A percentile compares a stretch with the other conserved stretches of the same genome.
These are phyloP conservation scores for Russula earlei DNA, from an alignment of 768 basidiomycete genomes.

Conservation along the genomic window DNA sequence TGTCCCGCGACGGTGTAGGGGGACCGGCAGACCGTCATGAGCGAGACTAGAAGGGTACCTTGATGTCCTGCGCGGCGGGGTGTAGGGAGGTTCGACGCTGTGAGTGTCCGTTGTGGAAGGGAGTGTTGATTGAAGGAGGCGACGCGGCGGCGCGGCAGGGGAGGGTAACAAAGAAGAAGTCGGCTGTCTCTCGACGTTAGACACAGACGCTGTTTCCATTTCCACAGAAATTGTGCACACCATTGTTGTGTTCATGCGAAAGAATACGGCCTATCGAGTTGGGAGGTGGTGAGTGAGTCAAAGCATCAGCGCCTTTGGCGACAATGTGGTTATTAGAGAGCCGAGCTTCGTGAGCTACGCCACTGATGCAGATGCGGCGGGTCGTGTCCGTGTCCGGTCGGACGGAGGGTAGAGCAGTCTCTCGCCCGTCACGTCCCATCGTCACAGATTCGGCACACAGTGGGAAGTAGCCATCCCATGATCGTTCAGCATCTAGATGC, in stretches of 20 bases:
- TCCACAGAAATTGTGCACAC: not conserved
- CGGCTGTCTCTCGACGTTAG: not conserved
- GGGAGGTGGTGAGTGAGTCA: not conserved
- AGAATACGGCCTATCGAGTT: conserved; percentile 3
- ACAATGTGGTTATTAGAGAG: not conserved
- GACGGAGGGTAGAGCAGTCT: not conserved
- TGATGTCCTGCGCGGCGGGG: conserved; percentile 17
- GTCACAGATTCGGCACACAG: too few relatives aligned
- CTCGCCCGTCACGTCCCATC: not conserved
- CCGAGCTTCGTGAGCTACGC: not conserved
- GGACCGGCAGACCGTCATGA: conserved; percentile 40
- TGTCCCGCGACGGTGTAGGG: conserved; percentile 67
- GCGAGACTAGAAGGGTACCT: conserved; percentile 51
- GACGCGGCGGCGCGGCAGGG: conserved; percentile 11
- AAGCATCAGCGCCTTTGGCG: conserved; percentile 2
- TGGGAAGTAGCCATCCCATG: too few relatives aligned
- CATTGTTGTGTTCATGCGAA: not conserved
- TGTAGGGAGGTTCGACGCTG: not conserved
- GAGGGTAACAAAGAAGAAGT: not conserved
- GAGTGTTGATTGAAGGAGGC: conserved; percentile 13
- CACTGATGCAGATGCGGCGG: not conserved
- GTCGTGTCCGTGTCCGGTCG: not conserved
- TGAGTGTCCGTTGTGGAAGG: conserved; percentile 4
- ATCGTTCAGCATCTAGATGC: too few relatives aligned
- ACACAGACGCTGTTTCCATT: not conserved